Evolutionary conservation across 805 yeast species (phyloP).

Genomic region (Ogataea corticis): DNA sequence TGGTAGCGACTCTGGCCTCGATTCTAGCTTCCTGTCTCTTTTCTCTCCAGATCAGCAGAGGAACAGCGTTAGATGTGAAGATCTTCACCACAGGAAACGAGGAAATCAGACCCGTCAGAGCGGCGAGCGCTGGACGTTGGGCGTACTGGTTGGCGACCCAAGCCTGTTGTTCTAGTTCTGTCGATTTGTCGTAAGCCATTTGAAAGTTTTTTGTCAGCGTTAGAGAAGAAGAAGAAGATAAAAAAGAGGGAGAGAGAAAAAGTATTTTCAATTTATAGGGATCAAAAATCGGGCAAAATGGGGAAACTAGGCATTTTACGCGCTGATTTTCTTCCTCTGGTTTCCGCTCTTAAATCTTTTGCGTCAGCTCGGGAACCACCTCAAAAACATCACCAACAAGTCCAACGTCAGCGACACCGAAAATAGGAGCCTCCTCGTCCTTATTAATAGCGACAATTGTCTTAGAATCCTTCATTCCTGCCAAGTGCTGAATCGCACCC

Average conservation of each 20-base stretch:
- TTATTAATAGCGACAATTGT: conserved; percentile 92
- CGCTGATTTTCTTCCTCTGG: not conserved
- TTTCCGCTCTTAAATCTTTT: conserved; percentile 48
- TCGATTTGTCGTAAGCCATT: conserved; percentile 31
- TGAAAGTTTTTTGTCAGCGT: not conserved
- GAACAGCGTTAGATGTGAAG: conserved; percentile 62
- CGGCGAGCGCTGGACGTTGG: conserved; percentile 56
- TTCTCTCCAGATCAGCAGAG: conserved; percentile 51
- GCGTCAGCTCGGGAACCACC: conserved; percentile 86
- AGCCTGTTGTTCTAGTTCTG: conserved; percentile 45
- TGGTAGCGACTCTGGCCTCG: conserved; percentile 15
- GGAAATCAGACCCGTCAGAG: conserved; percentile 56
- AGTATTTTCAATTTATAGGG: not conserved
- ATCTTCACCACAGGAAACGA: conserved; percentile 59
- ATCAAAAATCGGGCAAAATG: not conserved
- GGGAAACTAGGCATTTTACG: not conserved
- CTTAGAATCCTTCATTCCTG: conserved; percentile 97
- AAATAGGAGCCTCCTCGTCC: conserved; percentile 92
- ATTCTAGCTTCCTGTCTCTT: conserved; percentile 34
- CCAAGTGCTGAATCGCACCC: conserved; percentile 97
- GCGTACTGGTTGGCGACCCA: conserved; percentile 51
- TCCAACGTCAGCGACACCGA: conserved; percentile 87
- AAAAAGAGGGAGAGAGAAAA: not conserved
- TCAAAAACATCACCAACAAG: conserved; percentile 86
- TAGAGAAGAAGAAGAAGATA: not conserved